A percentile compares a stretch with the other conserved stretches of the same genome.
phyloP scores from a whole-genome alignment of 371 early-diverging fungal genomes.

The Mucor racemosus region DNA sequence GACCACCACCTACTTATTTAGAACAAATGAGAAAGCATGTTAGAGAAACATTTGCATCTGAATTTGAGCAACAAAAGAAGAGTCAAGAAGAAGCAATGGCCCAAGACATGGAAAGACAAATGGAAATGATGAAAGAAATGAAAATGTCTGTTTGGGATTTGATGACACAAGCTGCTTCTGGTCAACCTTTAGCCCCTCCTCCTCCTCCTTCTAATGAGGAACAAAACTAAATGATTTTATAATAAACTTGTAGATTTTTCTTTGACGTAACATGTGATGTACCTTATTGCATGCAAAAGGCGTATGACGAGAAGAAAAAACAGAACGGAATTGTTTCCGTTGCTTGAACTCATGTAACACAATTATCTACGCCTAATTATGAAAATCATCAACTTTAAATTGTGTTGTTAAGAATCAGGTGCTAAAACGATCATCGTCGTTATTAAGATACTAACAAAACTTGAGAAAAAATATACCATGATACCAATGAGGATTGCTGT shows the following conservation, averaged over 20 bases:
- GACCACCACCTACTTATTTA: constrained; percentile 59
- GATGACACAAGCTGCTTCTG: constrained; percentile 57
- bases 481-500: not conserved
- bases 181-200: constrained; percentile 28
- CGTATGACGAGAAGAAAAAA: constrained; percentile 10
- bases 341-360: constrained; percentile 12
- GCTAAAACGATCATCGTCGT: constrained; percentile 7
- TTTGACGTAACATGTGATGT: constrained; percentile 6
- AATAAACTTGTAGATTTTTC: constrained; percentile 5
- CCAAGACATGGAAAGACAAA: constrained; percentile 60
- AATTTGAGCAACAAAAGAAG: constrained; percentile 58
- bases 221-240: constrained; percentile 9
- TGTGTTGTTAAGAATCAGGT: constrained; percentile 2
- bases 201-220: constrained; percentile 23
- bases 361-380: constrained; percentile 6
- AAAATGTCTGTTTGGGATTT: constrained; percentile 76
- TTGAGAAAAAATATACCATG: not conserved
- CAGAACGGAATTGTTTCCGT: constrained; percentile 12
- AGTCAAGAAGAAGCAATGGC: constrained; percentile 60
- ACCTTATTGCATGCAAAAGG: constrained; percentile 7
- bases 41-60: constrained; percentile 61
- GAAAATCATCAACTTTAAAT: constrained; percentile 9
- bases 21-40: constrained; percentile 63
- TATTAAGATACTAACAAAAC: not conserved
- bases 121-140: constrained; percentile 66